phyloP scores from a whole-genome alignment of 352 stramenopile species.

The Globisporangium lucens region DNA sequence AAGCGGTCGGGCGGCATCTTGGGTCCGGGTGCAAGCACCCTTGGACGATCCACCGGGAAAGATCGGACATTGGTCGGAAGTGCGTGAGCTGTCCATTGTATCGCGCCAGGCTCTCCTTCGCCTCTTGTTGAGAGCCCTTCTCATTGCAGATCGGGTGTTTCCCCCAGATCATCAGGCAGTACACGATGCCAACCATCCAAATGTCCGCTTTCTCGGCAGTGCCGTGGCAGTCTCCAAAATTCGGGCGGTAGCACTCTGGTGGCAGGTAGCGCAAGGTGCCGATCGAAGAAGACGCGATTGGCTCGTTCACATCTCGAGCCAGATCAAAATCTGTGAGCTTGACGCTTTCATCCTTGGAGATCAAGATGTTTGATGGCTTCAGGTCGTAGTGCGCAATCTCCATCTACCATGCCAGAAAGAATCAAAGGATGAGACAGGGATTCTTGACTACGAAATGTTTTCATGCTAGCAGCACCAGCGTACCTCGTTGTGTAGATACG shows the following conservation, averaged over 20 bases:
- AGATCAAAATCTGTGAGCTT: conserved; percentile 93
- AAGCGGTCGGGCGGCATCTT: conserved; percentile 52
- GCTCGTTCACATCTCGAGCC: conserved; percentile 54
- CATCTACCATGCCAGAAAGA: conserved; percentile 32
- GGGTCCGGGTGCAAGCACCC: conserved; percentile 66
- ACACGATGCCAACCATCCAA: conserved; percentile 82
- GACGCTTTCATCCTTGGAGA: conserved; percentile 83
- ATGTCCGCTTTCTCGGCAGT: conserved; percentile 81
- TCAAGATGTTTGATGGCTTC: conserved; percentile 97
- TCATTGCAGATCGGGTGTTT: conserved; percentile 72
- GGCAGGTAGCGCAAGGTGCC: conserved; percentile 74
- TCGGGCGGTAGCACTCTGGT: conserved; percentile 66
- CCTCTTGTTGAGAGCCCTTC: conserved; percentile 55
- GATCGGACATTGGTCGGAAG: conserved; percentile 38
- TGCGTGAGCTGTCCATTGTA: conserved; percentile 38
- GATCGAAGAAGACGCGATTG: conserved; percentile 60
- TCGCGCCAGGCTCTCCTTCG: conserved; percentile 19
- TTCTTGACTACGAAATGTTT: conserved; percentile 8
- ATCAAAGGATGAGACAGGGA: not conserved
- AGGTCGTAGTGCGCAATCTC: conserved; percentile 90
- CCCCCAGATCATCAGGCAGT: conserved; percentile 69
- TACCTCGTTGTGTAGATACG: conserved; percentile 74
- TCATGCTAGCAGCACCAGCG: not conserved
- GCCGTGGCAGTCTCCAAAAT: conserved; percentile 49
- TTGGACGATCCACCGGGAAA: conserved; percentile 67